phyloP scores from a whole-genome alignment of 2,329 filamentous ascomycete species.

The Colletotrichum sojae region DNA sequence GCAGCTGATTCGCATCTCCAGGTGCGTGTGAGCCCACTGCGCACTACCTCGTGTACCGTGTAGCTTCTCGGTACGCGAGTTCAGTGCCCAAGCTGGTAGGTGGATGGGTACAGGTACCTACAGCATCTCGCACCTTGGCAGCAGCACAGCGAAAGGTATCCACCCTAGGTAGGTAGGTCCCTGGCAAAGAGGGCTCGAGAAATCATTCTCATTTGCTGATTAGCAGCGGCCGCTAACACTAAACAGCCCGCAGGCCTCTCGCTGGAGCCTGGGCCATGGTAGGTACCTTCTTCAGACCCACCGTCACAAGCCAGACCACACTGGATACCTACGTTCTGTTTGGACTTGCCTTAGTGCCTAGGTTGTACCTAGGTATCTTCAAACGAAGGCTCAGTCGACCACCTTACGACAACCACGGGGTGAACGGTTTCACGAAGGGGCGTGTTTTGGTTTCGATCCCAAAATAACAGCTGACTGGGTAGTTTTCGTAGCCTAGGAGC shows the following conservation, averaged over 20 bases:
- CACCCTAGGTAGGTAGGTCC: too few relatives aligned
- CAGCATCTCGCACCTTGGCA: background rate
- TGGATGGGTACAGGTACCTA: background rate
- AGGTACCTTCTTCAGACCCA: slow-evolving; percentile 4
- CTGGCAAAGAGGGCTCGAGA: slow-evolving; percentile 12
- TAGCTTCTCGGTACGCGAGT: too few relatives aligned
- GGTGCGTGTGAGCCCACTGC: background rate
- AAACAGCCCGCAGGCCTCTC: slow-evolving; percentile 14
- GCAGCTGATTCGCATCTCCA: slow-evolving; percentile 28
- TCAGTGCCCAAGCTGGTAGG: background rate
- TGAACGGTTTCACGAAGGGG: slow-evolving; percentile 21
- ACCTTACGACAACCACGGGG: slow-evolving; percentile 19
- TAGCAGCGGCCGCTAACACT: slow-evolving; percentile 27
- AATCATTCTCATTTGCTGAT: slow-evolving; percentile 27
- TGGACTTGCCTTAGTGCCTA: background rate
- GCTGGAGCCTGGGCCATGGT: slow-evolving; percentile 18
- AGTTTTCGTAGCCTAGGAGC: background rate
- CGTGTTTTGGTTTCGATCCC: slow-evolving; percentile 16
- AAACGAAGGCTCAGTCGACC: slow-evolving; percentile 21
- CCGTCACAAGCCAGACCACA: slow-evolving; percentile 29
- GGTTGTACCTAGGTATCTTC: background rate
- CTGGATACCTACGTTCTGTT: background rate
- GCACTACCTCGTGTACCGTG: too few relatives aligned
- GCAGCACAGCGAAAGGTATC: background rate
- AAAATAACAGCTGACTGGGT: slow-evolving; percentile 18